These are phyloP conservation scores for Kondoa malvinella DNA, from an alignment of 768 basidiomycete species.

Conservation along the genomic window DNA sequence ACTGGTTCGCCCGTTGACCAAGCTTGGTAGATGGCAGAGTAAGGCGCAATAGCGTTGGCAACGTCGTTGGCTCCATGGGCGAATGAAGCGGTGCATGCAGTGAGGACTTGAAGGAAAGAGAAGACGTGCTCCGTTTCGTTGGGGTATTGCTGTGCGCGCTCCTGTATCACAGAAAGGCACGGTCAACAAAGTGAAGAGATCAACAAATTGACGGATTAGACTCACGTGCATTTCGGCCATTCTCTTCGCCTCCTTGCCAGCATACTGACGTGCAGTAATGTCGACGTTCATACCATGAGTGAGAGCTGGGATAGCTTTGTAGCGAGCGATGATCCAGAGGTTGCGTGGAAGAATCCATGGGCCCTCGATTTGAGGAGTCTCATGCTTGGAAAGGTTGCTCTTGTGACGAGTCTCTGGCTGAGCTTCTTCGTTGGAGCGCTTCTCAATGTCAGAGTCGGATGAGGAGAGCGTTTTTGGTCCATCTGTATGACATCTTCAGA, in stretches of 20 bases:
- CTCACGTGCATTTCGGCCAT: conserved; percentile 31
- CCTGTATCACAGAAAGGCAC: too few relatives aligned
- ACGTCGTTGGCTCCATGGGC: conserved; percentile 37
- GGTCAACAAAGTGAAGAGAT: too few relatives aligned
- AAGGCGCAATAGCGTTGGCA: conserved; percentile 32
- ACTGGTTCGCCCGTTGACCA: conserved; percentile 30
- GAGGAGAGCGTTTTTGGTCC: conserved; percentile 8
- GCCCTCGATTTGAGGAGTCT: conserved; percentile 29
- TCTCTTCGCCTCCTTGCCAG: too few relatives aligned
- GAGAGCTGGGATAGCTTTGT: too few relatives aligned
- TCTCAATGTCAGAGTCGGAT: conserved; percentile 1
- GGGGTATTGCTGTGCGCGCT: conserved; percentile 32
- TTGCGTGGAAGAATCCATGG: conserved; percentile 32
- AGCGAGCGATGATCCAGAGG: conserved; percentile 31
- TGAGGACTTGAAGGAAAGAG: conserved; percentile 36
- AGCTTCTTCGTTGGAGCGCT: too few relatives aligned
- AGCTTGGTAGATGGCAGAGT: conserved; percentile 33
- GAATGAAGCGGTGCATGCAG: conserved; percentile 36
- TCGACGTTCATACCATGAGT: too few relatives aligned
- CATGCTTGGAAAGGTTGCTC: too few relatives aligned
- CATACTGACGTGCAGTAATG: too few relatives aligned
- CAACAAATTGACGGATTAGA: too few relatives aligned
- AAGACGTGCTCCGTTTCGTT: conserved; percentile 36
- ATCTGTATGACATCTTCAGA: too few relatives aligned
- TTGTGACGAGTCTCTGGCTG: too few relatives aligned